Evolutionary conservation across 2,329 filamentous ascomycete genomes (phyloP), one percentile per base, ranked within the genome.

Genomic region (Polytolypa hystricis): DNA sequence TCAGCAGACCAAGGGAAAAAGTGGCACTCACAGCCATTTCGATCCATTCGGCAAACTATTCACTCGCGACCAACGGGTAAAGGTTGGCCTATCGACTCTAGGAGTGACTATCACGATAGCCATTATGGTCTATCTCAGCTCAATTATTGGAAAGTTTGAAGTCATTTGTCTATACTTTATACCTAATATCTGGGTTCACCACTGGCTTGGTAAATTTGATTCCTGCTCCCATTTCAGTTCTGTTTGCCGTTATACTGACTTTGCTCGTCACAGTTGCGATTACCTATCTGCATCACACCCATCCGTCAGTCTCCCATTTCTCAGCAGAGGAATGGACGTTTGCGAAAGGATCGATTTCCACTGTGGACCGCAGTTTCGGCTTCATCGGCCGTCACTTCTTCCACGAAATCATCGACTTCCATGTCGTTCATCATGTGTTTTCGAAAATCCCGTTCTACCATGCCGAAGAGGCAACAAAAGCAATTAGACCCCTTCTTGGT

Each of bases 261-360:
- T 40, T 43, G 39, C 35, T 1, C 33, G 17, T 28, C 18, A 40
- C 21, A 76, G 77, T 84, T 14, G 77, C 77, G 44, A 83, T 84
- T 53, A 84, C 79, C 32, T 84, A 81, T 59, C 75, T 84, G 14
- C 79, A 84, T 59, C 79, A 84, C 66, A 80, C 76, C 38, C 74
- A 81, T 52, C 61, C 55, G 2, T 52, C 58, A 3, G 62, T 77
- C 33, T 69, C 69, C 12, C 71, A 79, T 56, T 79, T 75, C 53
- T 67, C 71, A 17, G 67, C 67, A 29, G 65, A 70, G 12, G 62
- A 63, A 37, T 80, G 76, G 76, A 74, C 70, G 15, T 80, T 72
- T 47, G 67, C 73, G 42, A 71, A 73, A 47, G 77, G 77, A 17
- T 74, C 76, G 2, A 61, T 74, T 10, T 69, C 73, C 23, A 80